These are phyloP conservation scores for Geotrichum klebahnii DNA, from an alignment of 1,139 yeast genomes.

Conservation along the genomic window DNA sequence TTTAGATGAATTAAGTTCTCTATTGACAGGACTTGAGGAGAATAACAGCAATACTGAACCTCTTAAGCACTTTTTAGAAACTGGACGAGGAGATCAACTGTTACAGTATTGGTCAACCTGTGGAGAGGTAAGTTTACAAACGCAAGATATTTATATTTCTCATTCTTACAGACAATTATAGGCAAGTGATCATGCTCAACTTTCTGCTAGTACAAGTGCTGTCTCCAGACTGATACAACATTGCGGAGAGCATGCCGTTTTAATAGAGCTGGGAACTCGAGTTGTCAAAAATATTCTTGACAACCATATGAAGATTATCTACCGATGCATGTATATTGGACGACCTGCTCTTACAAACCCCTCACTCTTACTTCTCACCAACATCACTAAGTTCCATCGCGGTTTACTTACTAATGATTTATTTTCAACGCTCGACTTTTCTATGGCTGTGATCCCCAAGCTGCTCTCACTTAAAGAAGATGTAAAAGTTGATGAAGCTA, in stretches of 20 bases:
- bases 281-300: conserved; percentile 51
- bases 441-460: conserved; percentile 58
- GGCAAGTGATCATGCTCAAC: conserved; percentile 29
- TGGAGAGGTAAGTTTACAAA: conserved; percentile 21
- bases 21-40: conserved; percentile 12
- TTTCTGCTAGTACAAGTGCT: conserved; percentile 31
- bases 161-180: conserved; percentile 26
- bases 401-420: conserved; percentile 56
- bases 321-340: conserved; percentile 60
- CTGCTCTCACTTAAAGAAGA: conserved; percentile 52
- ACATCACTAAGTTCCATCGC: conserved; percentile 49
- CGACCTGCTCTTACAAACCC: conserved; percentile 63
- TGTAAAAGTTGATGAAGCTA: conserved; percentile 39
- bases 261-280: conserved; percentile 37
- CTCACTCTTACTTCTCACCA: conserved; percentile 51
- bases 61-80: conserved; percentile 21
- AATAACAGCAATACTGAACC: conserved; percentile 27
- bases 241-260: conserved; percentile 22
- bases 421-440: conserved; percentile 62
- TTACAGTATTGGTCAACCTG: conserved; percentile 23
- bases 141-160: conserved; percentile 12
- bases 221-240: conserved; percentile 8
- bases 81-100: conserved; percentile 24
- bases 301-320: conserved; percentile 58
- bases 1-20: conserved; percentile 7